A percentile compares a stretch with the other conserved stretches of the same genome.
These are phyloP conservation scores for Suhomyces emberorum DNA, from an alignment of 805 yeast genomes.

Conservation along the genomic window DNA sequence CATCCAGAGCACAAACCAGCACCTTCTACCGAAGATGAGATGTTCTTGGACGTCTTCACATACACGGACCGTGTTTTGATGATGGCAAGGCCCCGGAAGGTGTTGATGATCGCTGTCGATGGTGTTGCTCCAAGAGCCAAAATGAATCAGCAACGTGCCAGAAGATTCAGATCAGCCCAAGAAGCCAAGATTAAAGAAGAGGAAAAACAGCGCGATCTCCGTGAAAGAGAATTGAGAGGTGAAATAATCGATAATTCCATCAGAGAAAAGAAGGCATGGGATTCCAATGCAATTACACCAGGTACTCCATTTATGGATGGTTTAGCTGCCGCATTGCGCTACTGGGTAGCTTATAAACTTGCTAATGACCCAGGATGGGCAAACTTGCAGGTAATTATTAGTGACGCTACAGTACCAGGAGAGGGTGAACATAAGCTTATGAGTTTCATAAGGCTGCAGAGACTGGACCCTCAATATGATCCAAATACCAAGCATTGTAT, in stretches of 20 bases:
- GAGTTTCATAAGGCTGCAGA: conserved; percentile 89
- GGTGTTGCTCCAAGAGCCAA: conserved; percentile 99
- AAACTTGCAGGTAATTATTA: conserved; percentile 78
- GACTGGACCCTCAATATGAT: conserved; percentile 80
- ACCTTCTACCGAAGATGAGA: conserved; percentile 94
- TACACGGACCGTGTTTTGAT: conserved; percentile 88
- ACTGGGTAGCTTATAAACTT: conserved; percentile 90
- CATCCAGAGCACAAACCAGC: conserved; percentile 97
- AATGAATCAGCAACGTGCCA: conserved; percentile 94
- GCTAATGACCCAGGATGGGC: conserved; percentile 93
- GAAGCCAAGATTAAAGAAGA: conserved; percentile 81
- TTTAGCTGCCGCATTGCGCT: conserved; percentile 75
- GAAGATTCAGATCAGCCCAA: conserved; percentile 88
- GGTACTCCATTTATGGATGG: conserved; percentile 98
- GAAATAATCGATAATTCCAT: conserved; percentile 73
- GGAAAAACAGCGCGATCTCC: conserved; percentile 59
- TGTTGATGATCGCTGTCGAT: conserved; percentile 93
- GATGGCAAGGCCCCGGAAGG: conserved; percentile 94
- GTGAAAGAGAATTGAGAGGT: conserved; percentile 61
- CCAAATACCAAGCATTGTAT: conserved; percentile 96
- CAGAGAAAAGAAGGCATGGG: conserved; percentile 80
- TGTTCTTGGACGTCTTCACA: conserved; percentile 89
- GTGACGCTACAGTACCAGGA: conserved; percentile 97
- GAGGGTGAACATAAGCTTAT: conserved; percentile 99
- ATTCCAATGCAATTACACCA: conserved; percentile 94